Evolutionary conservation across 306 rosid genomes (phyloP).

Genomic region (Mucuna pruriens): DNA sequence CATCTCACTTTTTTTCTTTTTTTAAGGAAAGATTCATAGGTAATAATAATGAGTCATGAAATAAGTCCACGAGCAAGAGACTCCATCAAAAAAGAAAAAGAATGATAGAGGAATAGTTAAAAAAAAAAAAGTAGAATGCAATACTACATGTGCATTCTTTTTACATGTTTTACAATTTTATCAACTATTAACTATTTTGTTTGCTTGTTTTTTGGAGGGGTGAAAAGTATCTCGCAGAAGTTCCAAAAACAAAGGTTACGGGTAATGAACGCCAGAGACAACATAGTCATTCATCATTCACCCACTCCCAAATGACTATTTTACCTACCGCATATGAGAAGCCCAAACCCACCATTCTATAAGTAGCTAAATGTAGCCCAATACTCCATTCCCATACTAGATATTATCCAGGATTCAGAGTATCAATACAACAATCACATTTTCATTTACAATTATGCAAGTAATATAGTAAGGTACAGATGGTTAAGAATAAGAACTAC

Average conservation of each 20-base stretch:
- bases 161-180: no score
- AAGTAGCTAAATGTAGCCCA: background rate
- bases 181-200: no score
- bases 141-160: no score
- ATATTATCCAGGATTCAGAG: no score
- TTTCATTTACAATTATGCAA: no score
- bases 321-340: background rate
- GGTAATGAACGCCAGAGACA: background rate
- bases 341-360: background rate
- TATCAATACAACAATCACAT: no score
- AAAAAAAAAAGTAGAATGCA: no score
- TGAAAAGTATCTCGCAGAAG: background rate
- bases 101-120: no score
- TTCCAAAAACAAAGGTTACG: background rate
- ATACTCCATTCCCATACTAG: no score
- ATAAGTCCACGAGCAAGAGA: background rate
- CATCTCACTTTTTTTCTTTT: background rate
- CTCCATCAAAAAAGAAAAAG: background rate
- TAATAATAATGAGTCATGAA: background rate
- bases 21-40: background rate
- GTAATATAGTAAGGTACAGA: no score
- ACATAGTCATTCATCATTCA: background rate
- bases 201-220: no score
- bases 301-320: background rate
- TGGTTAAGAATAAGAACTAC: no score